Conservation (phyloP, 345 rosid species). For the Jatropha curcas region DNA sequence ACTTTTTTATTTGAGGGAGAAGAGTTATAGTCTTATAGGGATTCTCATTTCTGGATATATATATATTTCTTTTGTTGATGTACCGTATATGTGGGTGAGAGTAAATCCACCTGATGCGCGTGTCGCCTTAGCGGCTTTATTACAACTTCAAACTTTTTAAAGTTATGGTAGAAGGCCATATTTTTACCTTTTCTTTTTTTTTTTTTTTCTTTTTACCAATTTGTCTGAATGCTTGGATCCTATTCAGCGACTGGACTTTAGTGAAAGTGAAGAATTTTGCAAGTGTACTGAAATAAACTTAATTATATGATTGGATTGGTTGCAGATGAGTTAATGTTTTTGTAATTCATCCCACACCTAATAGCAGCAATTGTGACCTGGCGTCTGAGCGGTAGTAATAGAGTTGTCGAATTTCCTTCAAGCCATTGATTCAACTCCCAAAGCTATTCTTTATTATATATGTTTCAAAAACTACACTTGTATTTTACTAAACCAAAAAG, state of each 20-base stretch:
- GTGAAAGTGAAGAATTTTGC: not conserved
- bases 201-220: too few relatives aligned
- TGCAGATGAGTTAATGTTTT: conserved; percentile 15
- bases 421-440: conserved; percentile 5
- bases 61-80: too few relatives aligned
- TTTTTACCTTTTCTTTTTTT: too few relatives aligned
- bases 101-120: too few relatives aligned
- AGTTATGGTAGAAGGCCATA: too few relatives aligned
- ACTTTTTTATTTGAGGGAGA: not conserved
- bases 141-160: too few relatives aligned
- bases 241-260: not conserved
- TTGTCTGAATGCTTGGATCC: too few relatives aligned
- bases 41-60: too few relatives aligned
- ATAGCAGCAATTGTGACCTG: conserved; percentile 2
- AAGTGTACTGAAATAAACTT: not conserved
- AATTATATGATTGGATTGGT: not conserved
- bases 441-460: not conserved
- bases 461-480: not conserved
- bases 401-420: conserved; percentile 11
- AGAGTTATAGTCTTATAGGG: not conserved
- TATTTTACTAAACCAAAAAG: too few relatives aligned
- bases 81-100: too few relatives aligned
- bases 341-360: conserved; percentile 6
- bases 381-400: conserved; percentile 14
- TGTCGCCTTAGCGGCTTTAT: too few relatives aligned